phyloP scores from a whole-genome alignment of 2,329 filamentous ascomycete species.

The Penicillium sp. region DNA sequence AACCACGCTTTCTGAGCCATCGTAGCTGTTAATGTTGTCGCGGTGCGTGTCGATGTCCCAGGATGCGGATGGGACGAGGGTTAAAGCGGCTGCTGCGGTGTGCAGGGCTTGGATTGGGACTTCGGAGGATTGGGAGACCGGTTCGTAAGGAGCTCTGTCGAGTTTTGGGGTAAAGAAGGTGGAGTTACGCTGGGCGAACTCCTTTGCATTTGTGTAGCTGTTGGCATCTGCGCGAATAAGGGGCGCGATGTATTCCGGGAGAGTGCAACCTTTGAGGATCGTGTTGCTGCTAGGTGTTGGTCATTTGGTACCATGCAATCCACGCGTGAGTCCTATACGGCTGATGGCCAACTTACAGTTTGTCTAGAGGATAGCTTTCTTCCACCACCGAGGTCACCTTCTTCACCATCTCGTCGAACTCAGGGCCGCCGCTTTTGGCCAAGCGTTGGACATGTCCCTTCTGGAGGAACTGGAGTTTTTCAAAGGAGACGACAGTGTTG shows the following conservation, averaged over 20 bases:
- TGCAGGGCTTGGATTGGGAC: slow-evolving; percentile 41
- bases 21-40: slow-evolving; percentile 39
- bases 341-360: slow-evolving; percentile 27
- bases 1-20: slow-evolving; percentile 21
- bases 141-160: slow-evolving; percentile 25
- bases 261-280: slow-evolving; percentile 33
- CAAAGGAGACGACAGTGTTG: slow-evolving; percentile 76
- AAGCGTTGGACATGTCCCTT: slow-evolving; percentile 60
- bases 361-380: slow-evolving; percentile 20
- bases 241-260: slow-evolving; percentile 49
- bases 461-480: slow-evolving; percentile 79
- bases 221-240: slow-evolving; percentile 55
- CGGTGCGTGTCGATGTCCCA: slow-evolving; percentile 43
- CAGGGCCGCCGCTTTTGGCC: slow-evolving; percentile 45
- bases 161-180: slow-evolving; percentile 55
- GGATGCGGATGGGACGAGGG: slow-evolving; percentile 40
- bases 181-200: slow-evolving; percentile 56
- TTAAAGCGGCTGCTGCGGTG: slow-evolving; percentile 43
- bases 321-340: neutral
- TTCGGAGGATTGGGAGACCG: slow-evolving; percentile 14
- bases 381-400: slow-evolving; percentile 29
- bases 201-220: slow-evolving; percentile 55
- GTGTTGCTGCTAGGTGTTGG: slow-evolving; percentile 20
- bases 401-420: slow-evolving; percentile 41
- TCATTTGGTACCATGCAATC: neutral